Evolutionary conservation across 2,329 filamentous ascomycete species (phyloP).

Genomic region (Tolypocladium album): DNA sequence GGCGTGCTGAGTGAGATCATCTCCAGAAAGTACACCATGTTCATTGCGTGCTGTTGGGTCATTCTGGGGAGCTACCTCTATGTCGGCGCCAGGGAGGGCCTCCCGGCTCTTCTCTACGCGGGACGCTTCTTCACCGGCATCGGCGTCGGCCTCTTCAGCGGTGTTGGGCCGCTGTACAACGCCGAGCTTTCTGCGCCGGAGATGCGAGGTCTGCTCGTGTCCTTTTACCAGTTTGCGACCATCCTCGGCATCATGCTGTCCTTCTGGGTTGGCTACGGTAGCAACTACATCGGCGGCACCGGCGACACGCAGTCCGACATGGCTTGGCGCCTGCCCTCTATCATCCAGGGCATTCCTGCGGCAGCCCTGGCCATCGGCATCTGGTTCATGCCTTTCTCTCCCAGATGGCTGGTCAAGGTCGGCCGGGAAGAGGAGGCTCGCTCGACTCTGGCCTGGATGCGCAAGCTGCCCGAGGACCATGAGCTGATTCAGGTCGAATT

Average conservation of each 20-base stretch:
- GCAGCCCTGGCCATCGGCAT: slow-evolving; percentile 50
- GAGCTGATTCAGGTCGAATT: slow-evolving; percentile 65
- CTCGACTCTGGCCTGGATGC: slow-evolving; percentile 46
- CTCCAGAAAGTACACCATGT: not conserved
- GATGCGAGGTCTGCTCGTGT: slow-evolving; percentile 54
- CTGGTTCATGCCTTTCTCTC: slow-evolving; percentile 70
- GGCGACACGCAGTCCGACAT: slow-evolving; percentile 30
- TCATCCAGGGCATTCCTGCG: slow-evolving; percentile 31
- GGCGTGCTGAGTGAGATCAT: slow-evolving; percentile 27
- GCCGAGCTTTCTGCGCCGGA: slow-evolving; percentile 49
- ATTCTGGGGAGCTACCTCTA: slow-evolving; percentile 34
- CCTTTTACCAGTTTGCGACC: slow-evolving; percentile 49
- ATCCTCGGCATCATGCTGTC: slow-evolving; percentile 44
- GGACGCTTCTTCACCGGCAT: slow-evolving; percentile 38
- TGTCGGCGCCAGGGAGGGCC: slow-evolving; percentile 26
- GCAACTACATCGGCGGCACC: slow-evolving; percentile 35
- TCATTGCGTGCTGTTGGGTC: slow-evolving; percentile 15
- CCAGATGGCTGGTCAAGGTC: slow-evolving; percentile 66
- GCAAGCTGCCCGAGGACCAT: slow-evolving; percentile 49
- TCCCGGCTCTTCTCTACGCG: slow-evolving; percentile 31
- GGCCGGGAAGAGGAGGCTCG: slow-evolving; percentile 56
- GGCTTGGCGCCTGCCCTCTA: slow-evolving; percentile 32
- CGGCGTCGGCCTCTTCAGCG: slow-evolving; percentile 35
- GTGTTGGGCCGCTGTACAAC: slow-evolving; percentile 34
- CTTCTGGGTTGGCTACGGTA: slow-evolving; percentile 35